These are phyloP conservation scores for Pseudogymnoascus sp. DNA, from an alignment of 2,329 filamentous ascomycete species.

Conservation along the genomic window DNA sequence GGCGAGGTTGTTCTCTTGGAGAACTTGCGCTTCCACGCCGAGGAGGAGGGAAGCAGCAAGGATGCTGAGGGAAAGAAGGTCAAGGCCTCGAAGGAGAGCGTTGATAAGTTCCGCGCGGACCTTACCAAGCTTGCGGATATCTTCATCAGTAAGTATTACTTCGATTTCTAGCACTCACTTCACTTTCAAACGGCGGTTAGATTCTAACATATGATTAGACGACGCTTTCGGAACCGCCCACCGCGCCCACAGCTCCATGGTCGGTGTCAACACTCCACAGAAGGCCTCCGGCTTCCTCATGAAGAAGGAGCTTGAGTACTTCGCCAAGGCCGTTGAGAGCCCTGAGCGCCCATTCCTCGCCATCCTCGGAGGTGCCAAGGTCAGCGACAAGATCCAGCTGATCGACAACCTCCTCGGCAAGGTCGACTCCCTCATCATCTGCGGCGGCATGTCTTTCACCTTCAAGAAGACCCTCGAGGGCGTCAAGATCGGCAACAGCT, in stretches of 20 bases:
- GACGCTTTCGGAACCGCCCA: slow-evolving; percentile 98
- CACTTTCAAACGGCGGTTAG: slow-evolving; percentile 13
- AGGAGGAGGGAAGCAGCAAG: slow-evolving; percentile 96
- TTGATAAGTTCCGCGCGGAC: slow-evolving; percentile 89
- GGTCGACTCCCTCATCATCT: slow-evolving; percentile 94
- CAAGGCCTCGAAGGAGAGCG: slow-evolving; percentile 91
- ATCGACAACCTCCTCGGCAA: slow-evolving; percentile 98
- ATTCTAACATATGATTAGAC: slow-evolving; percentile 44
- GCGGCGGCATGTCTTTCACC: slow-evolving; percentile 97
- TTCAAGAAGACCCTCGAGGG: slow-evolving; percentile 98
- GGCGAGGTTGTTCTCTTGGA: slow-evolving; percentile 87
- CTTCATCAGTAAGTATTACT: slow-evolving; percentile 70
- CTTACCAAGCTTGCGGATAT: slow-evolving; percentile 91
- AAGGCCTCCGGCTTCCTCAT: slow-evolving; percentile 97
- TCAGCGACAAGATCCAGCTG: slow-evolving; percentile 98
- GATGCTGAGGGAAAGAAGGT: slow-evolving; percentile 92
- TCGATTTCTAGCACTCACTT: background rate
- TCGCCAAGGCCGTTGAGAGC: slow-evolving; percentile 88
- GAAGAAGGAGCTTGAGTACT: slow-evolving; percentile 99
- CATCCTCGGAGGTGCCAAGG: slow-evolving; percentile 96
- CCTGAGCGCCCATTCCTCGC: slow-evolving; percentile 95
- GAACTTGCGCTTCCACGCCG: slow-evolving; percentile 96
- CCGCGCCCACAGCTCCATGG: slow-evolving; percentile 98
- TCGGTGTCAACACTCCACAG: slow-evolving; percentile 88
- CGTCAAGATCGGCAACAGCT: slow-evolving; percentile 78